These are phyloP conservation scores for Tephrocybe sp. DNA, from an alignment of 768 basidiomycete species.

Conservation along the genomic window DNA sequence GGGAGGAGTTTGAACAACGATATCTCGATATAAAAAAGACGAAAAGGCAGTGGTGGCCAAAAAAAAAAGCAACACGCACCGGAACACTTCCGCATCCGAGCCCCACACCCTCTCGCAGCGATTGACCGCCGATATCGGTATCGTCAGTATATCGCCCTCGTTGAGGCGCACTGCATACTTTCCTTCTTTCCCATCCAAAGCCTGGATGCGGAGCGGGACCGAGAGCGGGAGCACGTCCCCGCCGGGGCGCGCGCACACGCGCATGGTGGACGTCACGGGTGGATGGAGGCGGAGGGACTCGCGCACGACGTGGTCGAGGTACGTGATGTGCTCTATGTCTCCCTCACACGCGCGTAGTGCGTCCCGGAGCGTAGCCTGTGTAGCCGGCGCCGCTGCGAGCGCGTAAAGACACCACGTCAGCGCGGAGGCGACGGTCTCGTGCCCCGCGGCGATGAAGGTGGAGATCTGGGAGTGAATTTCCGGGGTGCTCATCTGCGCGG, in stretches of 20 bases:
- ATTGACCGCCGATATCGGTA: constrained; percentile 64
- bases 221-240: constrained; percentile 57
- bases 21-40: no score
- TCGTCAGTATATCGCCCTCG: constrained; percentile 55
- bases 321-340: constrained; percentile 37
- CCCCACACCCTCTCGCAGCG: constrained; percentile 59
- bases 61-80: constrained; percentile 35
- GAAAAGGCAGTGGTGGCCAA: no score
- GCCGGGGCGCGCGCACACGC: constrained; percentile 44
- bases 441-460: constrained; percentile 64
- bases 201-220: constrained; percentile 2
- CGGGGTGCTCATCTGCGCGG: constrained; percentile 47
- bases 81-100: constrained; percentile 61
- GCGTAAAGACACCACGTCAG: constrained; percentile 65
- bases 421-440: constrained; percentile 61
- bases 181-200: neutral
- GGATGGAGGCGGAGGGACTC: constrained; percentile 56
- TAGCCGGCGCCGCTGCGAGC: constrained; percentile 40
- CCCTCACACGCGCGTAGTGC: constrained; percentile 2
- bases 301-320: constrained; percentile 62
- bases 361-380: constrained; percentile 41
- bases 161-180: constrained; percentile 32
- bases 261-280: constrained; percentile 60
- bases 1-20: no score
- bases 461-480: constrained; percentile 65